Percentiles rank a stretch among this genome's conserved stretches.
Conservation (phyloP, 192 early-diverging fungal species). For the Coemansia erecta region DNA sequence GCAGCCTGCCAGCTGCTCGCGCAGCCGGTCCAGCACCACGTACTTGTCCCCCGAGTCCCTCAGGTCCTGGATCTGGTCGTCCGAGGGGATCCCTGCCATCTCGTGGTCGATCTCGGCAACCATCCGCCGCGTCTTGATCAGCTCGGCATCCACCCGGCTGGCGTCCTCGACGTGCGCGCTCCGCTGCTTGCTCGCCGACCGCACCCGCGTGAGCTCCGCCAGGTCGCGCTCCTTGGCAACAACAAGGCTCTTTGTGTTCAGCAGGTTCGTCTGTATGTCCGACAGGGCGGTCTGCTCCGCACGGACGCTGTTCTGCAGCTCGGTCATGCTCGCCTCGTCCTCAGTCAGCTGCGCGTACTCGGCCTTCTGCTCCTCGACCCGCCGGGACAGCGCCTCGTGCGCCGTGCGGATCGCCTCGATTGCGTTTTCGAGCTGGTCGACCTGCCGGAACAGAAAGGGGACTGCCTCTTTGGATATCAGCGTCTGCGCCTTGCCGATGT, state of each 20-base stretch:
- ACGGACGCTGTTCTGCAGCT: constrained; percentile 25
- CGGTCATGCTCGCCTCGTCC: constrained; percentile 29
- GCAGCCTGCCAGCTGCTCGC: constrained; percentile 24
- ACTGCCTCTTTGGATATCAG: constrained; percentile 53
- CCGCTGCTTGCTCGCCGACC: constrained; percentile 15
- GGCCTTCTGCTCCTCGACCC: constrained; percentile 31
- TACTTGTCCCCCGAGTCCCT: constrained; percentile 35
- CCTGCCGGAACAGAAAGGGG: constrained; percentile 52
- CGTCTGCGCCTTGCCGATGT: constrained; percentile 48
- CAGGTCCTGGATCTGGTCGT: constrained; percentile 37
- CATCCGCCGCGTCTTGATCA: constrained; percentile 35
- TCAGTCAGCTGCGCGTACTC: constrained; percentile 38
- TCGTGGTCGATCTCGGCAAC: constrained; percentile 43
- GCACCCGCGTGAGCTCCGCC: constrained; percentile 34
- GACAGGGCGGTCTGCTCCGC: constrained; percentile 26
- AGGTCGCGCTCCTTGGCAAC: constrained; percentile 48
- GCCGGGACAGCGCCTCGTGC: constrained; percentile 34
- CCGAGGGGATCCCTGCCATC: constrained; percentile 21
- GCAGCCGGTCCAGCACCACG: constrained; percentile 34
- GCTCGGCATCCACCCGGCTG: constrained; percentile 36
- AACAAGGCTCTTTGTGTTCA: constrained; percentile 40
- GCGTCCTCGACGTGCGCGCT: constrained; percentile 35
- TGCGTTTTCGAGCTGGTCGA: constrained; percentile 48
- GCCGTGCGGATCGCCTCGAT: constrained; percentile 39
- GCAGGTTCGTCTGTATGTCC: constrained; percentile 41